phyloP scores from a whole-genome alignment of 2,329 filamentous ascomycete genomes.

The Pseudocercospora vitis region DNA sequence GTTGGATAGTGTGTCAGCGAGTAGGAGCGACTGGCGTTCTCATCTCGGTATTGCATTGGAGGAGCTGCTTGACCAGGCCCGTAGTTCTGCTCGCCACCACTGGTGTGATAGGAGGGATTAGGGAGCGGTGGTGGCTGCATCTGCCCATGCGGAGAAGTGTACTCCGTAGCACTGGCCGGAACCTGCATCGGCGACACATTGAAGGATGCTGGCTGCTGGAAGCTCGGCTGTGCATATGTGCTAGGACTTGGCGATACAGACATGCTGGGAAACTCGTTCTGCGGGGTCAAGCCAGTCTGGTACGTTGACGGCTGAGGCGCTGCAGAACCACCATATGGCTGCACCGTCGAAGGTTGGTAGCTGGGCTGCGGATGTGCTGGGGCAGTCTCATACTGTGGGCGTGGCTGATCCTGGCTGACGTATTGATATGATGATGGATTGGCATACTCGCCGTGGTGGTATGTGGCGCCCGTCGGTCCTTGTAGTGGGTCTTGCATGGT shows the following conservation, averaged over 20 bases:
- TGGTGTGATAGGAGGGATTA: slow-evolving; percentile 25
- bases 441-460: slow-evolving; percentile 24
- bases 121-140: slow-evolving; percentile 32
- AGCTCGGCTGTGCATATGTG: slow-evolving; percentile 25
- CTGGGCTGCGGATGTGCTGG: slow-evolving; percentile 22
- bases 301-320: slow-evolving; percentile 21
- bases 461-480: slow-evolving; percentile 17
- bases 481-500: slow-evolving; percentile 24
- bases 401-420: slow-evolving; percentile 26
- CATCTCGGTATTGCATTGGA: slow-evolving; percentile 30
- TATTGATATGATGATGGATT: slow-evolving; percentile 29
- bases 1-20: slow-evolving; percentile 31
- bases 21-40: slow-evolving; percentile 27
- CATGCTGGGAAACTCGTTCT: slow-evolving; percentile 29
- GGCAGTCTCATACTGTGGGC: slow-evolving; percentile 30
- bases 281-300: slow-evolving; percentile 24
- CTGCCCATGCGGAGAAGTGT: slow-evolving; percentile 28
- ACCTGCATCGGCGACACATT: slow-evolving; percentile 30
- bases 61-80: slow-evolving; percentile 22
- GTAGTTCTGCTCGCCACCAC: slow-evolving; percentile 27
- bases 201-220: slow-evolving; percentile 21
- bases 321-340: slow-evolving; percentile 7
- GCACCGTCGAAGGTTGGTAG: slow-evolving; percentile 19
- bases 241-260: slow-evolving; percentile 29
- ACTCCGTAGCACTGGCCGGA: slow-evolving; percentile 21